Base-by-base conservation (phyloP, 306 rosid species). In the Oemleria cerasiformis region DNA sequence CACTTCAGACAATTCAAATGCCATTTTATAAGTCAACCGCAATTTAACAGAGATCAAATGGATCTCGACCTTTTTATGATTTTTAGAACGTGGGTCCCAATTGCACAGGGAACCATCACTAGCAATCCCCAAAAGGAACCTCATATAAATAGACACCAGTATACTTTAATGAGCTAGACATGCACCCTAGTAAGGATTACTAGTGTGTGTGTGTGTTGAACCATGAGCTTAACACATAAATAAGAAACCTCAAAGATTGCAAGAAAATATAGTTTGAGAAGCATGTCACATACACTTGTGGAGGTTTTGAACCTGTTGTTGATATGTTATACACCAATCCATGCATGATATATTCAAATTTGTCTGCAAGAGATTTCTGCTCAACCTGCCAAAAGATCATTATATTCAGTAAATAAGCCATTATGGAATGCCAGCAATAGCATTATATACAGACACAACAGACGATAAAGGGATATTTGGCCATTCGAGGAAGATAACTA, bases 331-430 rank as follows among this genome's bases (percentile, higher is more conserved):
- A 94, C 25, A 91, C 67, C 75, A 83, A 79, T 41, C 98, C 96
- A 71, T 87, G 88, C 98, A 94, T 94, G 71, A 94, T 81, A 74
- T 94, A 89, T 55, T 94, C 97, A 83, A 94, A 94, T 78, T 94
- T 91, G 75, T 91, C 96, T 39, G 88, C 90, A 65, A 91, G 84
- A 11, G 97, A 82, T 77, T 84, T 84, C 79, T 81, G 36, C 72
- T 94, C 92, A 70, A 77, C 88, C 97, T 90, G 89, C 45, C 49
- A 84, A 75, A 72, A 36, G 59, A n/a, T 9, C 21, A 57, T 72
- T 48, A 63, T 73, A 66, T 50, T 68, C 39, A 79, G 21, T 58
- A 41, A 50, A 67, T 53, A 62, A 65, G 49, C 45, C 77, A 78
- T 56, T 48, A 23, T 0, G 42, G 25, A 4, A 10, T 51, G 61